Percentiles rank a stretch among this genome's conserved stretches.
These are phyloP conservation scores for Cladosporium sp. DNA, from an alignment of 2,329 filamentous ascomycete species.

Conservation along the genomic window DNA sequence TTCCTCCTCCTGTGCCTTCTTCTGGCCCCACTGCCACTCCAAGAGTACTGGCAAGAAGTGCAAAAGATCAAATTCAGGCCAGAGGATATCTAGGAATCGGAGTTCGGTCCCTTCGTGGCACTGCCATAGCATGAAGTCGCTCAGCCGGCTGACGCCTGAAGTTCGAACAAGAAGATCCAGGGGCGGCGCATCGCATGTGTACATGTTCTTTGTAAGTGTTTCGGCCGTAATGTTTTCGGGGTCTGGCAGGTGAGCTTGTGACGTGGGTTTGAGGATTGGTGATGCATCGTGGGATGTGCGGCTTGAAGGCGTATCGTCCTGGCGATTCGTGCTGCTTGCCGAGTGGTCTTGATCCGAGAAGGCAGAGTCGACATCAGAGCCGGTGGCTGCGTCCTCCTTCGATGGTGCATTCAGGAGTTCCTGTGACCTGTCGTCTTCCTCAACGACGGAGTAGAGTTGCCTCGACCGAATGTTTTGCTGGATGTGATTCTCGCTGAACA, in stretches of 20 bases:
- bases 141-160: constrained; percentile 84
- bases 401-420: background rate
- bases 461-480: constrained; percentile 50
- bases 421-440: constrained; percentile 35
- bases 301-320: constrained; percentile 12
- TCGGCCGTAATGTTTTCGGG: constrained; percentile 81
- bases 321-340: constrained; percentile 7
- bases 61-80: constrained; percentile 95
- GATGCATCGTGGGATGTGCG: constrained; percentile 25
- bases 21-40: constrained; percentile 70
- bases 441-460: constrained; percentile 34
- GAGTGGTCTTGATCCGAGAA: constrained; percentile 15
- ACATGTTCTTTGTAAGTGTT: constrained; percentile 78
- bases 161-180: constrained; percentile 87
- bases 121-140: constrained; percentile 99
- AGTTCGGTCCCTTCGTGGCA: constrained; percentile 89
- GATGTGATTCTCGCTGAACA: constrained; percentile 42
- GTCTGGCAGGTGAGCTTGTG: constrained; percentile 47
- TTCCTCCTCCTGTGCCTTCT: constrained; percentile 15
- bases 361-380: constrained; percentile 8
- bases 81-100: constrained; percentile 84
- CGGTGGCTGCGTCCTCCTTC: background rate
- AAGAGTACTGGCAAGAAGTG: constrained; percentile 86
- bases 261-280: constrained; percentile 7
- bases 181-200: constrained; percentile 78